These are phyloP conservation scores for Heliophila coronopifolia DNA, from an alignment of 441 rosid genomes.

Conservation along the genomic window DNA sequence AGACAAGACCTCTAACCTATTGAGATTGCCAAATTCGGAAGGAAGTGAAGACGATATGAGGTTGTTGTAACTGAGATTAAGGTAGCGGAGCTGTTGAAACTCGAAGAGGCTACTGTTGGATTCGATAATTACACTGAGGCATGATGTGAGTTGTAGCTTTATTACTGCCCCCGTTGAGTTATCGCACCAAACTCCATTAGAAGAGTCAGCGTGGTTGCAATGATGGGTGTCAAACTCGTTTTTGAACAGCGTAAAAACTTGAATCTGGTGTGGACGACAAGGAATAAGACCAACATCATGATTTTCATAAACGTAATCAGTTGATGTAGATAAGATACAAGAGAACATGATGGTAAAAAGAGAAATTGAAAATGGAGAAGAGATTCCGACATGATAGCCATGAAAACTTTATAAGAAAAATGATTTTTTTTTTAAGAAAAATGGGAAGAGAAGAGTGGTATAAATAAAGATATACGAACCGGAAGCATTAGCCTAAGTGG, in stretches of 20 bases:
- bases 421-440: neutral
- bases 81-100: neutral
- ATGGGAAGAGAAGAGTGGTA: neutral
- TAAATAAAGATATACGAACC: no score
- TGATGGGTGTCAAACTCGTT: conserved; percentile 3
- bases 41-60: neutral
- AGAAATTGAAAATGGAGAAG: neutral
- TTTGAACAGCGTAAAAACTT: neutral
- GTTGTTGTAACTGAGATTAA: neutral
- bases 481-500: no score
- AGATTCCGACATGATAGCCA: neutral
- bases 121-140: neutral
- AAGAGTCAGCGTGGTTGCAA: conserved; percentile 9
- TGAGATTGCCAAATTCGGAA: neutral
- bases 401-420: neutral
- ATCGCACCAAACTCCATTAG: neutral
- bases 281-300: no score
- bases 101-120: conserved; percentile 7
- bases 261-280: conserved; percentile 9
- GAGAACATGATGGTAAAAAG: neutral
- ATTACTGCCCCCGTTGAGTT: neutral
- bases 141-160: conserved; percentile 1
- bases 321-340: no score
- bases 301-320: no score
- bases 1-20: neutral